Percentiles rank a stretch among this genome's conserved stretches.
These are phyloP conservation scores for Penicillium egyptiacum DNA, from an alignment of 495 filamentous ascomycete genomes.

Conservation along the genomic window DNA sequence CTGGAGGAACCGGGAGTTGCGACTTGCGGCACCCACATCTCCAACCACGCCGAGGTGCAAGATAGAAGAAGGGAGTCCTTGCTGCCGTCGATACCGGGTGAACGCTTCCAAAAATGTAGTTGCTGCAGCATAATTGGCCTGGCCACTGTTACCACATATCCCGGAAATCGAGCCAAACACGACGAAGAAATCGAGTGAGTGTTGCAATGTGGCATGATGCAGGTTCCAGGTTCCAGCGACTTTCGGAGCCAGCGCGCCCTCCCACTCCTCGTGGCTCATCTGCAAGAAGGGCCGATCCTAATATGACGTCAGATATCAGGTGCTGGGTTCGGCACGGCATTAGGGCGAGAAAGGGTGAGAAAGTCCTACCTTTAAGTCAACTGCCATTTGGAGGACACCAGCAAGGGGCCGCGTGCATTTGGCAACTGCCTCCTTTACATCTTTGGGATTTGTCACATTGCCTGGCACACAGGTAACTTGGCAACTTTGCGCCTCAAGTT, in stretches of 20 bases:
- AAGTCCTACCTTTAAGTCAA: conserved; percentile 25
- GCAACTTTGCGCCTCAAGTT: conserved; percentile 31
- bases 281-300: conserved; percentile 3
- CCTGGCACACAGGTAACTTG: conserved; percentile 15
- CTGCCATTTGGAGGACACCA: conserved; percentile 35
- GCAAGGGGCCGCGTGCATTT: conserved; percentile 13
- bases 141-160: background rate
- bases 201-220: background rate
- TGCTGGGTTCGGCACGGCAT: no score
- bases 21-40: conserved; percentile 7
- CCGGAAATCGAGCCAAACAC: conserved; percentile 7
- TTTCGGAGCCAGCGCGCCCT: conserved; percentile 2
- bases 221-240: conserved; percentile 6
- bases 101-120: conserved; percentile 5
- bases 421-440: conserved; percentile 12
- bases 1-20: conserved; percentile 5
- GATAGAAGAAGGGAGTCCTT: background rate
- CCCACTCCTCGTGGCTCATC: conserved; percentile 11
- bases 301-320: background rate
- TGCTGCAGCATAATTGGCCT: conserved; percentile 7
- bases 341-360: background rate
- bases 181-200: conserved; percentile 7
- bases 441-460: conserved; percentile 14
- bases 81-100: conserved; percentile 1
- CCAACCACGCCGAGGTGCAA: conserved; percentile 9